Evolutionary conservation across 352 stramenopile genomes (phyloP).

Genomic region (Globisporangium barbulae): DNA sequence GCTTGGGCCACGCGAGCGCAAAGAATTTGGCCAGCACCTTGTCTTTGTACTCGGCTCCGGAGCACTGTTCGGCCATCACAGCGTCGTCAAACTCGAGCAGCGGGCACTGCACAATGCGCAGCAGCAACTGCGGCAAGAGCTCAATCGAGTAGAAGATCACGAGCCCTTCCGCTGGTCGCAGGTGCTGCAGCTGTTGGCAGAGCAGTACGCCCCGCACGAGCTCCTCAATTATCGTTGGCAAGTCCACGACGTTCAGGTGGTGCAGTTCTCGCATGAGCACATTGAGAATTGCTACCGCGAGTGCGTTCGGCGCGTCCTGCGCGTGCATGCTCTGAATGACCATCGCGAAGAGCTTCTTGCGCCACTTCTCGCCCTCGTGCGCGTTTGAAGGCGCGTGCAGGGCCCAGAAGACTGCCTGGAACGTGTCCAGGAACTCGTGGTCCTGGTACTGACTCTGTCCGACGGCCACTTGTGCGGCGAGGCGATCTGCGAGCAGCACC

Average conservation of each 20-base stretch:
- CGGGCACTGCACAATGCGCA: conserved; percentile 30
- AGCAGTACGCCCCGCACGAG: conserved; percentile 28
- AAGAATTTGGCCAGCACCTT: conserved; percentile 31
- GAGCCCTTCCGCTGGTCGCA: conserved; percentile 19
- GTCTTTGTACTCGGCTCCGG: conserved; percentile 28
- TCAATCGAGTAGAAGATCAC: conserved; percentile 41
- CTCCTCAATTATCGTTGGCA: conserved; percentile 29
- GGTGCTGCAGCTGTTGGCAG: conserved; percentile 24
- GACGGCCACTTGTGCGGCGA: conserved; percentile 19
- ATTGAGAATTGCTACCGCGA: conserved; percentile 18
- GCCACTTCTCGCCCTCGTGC: conserved; percentile 24
- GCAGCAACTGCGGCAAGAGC: conserved; percentile 38
- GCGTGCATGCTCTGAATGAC: conserved; percentile 29
- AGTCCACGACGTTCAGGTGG: conserved; percentile 24
- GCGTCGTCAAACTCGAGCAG: conserved; percentile 22
- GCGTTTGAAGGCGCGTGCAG: conserved; percentile 17
- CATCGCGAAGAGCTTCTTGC: conserved; percentile 20
- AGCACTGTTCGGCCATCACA: conserved; percentile 21
- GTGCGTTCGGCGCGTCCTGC: conserved; percentile 21
- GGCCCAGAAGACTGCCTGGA: conserved; percentile 40
- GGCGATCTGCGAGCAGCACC: conserved; percentile 17
- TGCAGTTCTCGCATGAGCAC: conserved; percentile 38
- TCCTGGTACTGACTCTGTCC: conserved; percentile 34
- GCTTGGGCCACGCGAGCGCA: conserved; percentile 32
- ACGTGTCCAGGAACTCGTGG: conserved; percentile 25